These are phyloP conservation scores for Saccharomyces eubayanus DNA, from an alignment of 805 yeast genomes.

Conservation along the genomic window DNA sequence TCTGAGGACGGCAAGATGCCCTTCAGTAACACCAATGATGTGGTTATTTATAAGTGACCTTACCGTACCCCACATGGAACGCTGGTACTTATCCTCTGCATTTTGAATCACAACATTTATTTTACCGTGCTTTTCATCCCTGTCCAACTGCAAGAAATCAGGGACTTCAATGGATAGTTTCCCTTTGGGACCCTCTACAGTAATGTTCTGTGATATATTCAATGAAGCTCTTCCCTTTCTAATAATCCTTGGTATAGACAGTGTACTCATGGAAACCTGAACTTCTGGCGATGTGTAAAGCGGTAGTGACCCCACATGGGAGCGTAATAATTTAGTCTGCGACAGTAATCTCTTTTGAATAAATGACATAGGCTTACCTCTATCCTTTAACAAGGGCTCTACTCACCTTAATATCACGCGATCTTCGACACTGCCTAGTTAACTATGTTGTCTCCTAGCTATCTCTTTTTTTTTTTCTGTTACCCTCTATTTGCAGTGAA, in stretches of 20 bases:
- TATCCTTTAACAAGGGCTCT: not conserved
- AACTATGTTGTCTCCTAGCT: not conserved
- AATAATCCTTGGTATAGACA: slow-evolving; percentile 46
- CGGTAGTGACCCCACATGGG: slow-evolving; percentile 79
- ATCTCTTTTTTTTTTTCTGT: not conserved
- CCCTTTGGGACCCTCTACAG: slow-evolving; percentile 75
- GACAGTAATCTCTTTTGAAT: slow-evolving; percentile 25
- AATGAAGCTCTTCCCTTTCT: slow-evolving; percentile 58
- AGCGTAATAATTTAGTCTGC: slow-evolving; percentile 27
- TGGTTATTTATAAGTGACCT: slow-evolving; percentile 72
- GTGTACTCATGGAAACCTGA: slow-evolving; percentile 33
- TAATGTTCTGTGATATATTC: slow-evolving; percentile 48
- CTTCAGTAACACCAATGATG: slow-evolving; percentile 83
- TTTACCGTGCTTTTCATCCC: slow-evolving; percentile 25
- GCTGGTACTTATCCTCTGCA: slow-evolving; percentile 54
- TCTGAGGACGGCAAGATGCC: slow-evolving; percentile 78
- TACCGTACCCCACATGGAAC: slow-evolving; percentile 91
- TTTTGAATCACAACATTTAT: slow-evolving; percentile 51
- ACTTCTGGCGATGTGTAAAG: slow-evolving; percentile 61
- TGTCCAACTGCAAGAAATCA: slow-evolving; percentile 46
- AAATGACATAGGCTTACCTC: slow-evolving; percentile 4
- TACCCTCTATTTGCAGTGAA: not conserved
- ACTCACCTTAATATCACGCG: not conserved
- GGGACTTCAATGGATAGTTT: slow-evolving; percentile 56
- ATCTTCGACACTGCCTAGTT: not conserved